Percentiles rank a stretch among this genome's conserved stretches.
These are phyloP conservation scores for Pseudovirgaria hyperparasitica DNA, from an alignment of 2,329 filamentous ascomycete genomes.

Conservation along the genomic window DNA sequence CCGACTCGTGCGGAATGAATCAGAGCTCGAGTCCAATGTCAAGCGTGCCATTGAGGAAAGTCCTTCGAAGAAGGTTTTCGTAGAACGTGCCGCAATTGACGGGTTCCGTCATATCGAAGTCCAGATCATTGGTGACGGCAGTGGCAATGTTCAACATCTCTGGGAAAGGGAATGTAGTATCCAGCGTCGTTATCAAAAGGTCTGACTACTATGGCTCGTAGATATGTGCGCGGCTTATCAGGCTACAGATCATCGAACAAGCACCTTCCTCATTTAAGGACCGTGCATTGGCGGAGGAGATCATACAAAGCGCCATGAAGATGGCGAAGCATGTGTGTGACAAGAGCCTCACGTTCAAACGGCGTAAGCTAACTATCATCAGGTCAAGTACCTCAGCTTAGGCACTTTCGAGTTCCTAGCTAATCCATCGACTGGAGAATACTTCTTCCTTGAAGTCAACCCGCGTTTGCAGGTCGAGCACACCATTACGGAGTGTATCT, in stretches of 20 bases:
- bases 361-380: slow-evolving; percentile 5
- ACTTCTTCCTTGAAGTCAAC: slow-evolving; percentile 50
- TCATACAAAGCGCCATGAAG: slow-evolving; percentile 41
- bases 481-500: slow-evolving; percentile 46
- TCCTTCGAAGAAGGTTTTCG: slow-evolving; percentile 44
- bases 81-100: slow-evolving; percentile 49
- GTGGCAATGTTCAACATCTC: slow-evolving; percentile 38
- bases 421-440: slow-evolving; percentile 34
- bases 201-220: too few relatives aligned
- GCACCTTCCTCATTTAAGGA: slow-evolving; percentile 40
- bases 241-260: slow-evolving; percentile 44
- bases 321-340: slow-evolving; percentile 35
- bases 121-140: slow-evolving; percentile 46
- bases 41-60: slow-evolving; percentile 44
- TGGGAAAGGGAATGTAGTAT: slow-evolving; percentile 51
- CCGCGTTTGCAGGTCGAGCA: slow-evolving; percentile 50
- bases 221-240: too few relatives aligned
- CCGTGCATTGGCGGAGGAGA: slow-evolving; percentile 31
- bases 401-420: slow-evolving; percentile 55
- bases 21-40: slow-evolving; percentile 33
- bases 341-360: background rate
- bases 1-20: slow-evolving; percentile 34
- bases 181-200: slow-evolving; percentile 48
- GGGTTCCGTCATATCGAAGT: slow-evolving; percentile 50
- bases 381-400: slow-evolving; percentile 44